Conservation (phyloP, 305 asterid species). For the Fraxinus albicans region DNA sequence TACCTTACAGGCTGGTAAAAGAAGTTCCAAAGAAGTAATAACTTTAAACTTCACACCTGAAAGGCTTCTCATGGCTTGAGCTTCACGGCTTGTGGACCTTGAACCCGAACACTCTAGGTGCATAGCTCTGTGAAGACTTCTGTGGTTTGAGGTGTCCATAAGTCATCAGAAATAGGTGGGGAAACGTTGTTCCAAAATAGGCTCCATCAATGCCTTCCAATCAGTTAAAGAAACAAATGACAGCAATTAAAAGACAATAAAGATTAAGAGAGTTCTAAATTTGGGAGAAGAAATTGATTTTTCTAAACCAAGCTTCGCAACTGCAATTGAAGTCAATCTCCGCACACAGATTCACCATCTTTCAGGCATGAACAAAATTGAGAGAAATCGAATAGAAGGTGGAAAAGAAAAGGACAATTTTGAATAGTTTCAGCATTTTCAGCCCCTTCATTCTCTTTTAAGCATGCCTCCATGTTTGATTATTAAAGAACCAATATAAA, state of each 20-base stretch:
- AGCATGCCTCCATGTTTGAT: background rate
- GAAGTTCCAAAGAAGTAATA: background rate
- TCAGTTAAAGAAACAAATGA: conserved; percentile 33
- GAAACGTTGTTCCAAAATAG: conserved; percentile 54
- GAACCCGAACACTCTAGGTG: conserved; percentile 57
- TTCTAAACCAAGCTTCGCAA: background rate
- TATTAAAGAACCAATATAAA: background rate
- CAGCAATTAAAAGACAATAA: background rate
- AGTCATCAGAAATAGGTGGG: conserved; percentile 59
- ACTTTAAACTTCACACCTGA: background rate
- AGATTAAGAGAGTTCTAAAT: background rate
- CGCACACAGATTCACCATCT: background rate
- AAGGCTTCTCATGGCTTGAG: conserved; percentile 5
- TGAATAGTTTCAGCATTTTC: background rate
- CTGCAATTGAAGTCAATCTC: background rate
- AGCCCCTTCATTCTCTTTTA: background rate
- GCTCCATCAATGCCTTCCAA: conserved; percentile 48
- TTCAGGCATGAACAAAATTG: background rate
- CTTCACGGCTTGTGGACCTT: conserved; percentile 53
- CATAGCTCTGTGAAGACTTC: conserved; percentile 46
- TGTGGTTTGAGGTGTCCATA: conserved; percentile 59
- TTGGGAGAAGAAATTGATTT: background rate
- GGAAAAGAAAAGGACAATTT: background rate
- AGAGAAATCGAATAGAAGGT: background rate
- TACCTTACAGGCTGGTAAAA: background rate